Percentiles rank a stretch among this genome's conserved stretches.
Conservation (phyloP, 176 grass and related monocot species). For the Aegilops speltoides region DNA sequence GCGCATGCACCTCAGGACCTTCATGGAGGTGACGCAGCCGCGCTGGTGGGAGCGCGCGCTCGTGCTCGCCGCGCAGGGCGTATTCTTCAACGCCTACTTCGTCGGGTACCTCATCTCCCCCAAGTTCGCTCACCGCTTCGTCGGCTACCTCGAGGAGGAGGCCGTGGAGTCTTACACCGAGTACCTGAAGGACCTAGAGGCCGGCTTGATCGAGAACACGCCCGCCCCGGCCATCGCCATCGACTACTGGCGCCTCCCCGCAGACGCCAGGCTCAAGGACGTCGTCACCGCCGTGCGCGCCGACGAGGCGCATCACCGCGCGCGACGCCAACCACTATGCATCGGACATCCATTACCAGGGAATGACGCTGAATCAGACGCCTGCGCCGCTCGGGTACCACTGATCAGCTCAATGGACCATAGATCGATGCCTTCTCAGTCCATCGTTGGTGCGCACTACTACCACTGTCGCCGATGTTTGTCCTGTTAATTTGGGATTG, state of each 20-base stretch:
- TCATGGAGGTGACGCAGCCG: constrained; percentile 25
- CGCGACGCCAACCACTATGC: constrained; percentile 74
- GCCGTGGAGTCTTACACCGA: constrained; percentile 75
- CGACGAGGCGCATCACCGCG: constrained; percentile 83
- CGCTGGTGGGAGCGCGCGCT: constrained; percentile 79
- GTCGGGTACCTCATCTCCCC: no score
- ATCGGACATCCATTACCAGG: constrained; percentile 67
- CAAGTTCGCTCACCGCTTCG: constrained; percentile 31
- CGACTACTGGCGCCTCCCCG: constrained; percentile 75
- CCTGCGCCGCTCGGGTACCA: constrained; percentile 75
- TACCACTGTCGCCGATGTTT: no score
- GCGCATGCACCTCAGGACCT: no score
- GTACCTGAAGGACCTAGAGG: constrained; percentile 77
- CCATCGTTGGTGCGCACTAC: no score
- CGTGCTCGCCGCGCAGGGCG: constrained; percentile 68
- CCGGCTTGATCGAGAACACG: constrained; percentile 20
- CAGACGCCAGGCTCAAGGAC: constrained; percentile 58
- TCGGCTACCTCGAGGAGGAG: constrained; percentile 62
- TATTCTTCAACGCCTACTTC: no score
- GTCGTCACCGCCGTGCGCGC: constrained; percentile 63
- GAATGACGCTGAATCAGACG: constrained; percentile 70
- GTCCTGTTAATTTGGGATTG: no score
- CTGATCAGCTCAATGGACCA: neutral
- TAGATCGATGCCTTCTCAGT: no score
- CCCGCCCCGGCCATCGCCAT: constrained; percentile 44